Percentiles rank a stretch among this genome's conserved stretches.
Conservation (phyloP, 805 yeast genomes). For the Pichia exigua region DNA sequence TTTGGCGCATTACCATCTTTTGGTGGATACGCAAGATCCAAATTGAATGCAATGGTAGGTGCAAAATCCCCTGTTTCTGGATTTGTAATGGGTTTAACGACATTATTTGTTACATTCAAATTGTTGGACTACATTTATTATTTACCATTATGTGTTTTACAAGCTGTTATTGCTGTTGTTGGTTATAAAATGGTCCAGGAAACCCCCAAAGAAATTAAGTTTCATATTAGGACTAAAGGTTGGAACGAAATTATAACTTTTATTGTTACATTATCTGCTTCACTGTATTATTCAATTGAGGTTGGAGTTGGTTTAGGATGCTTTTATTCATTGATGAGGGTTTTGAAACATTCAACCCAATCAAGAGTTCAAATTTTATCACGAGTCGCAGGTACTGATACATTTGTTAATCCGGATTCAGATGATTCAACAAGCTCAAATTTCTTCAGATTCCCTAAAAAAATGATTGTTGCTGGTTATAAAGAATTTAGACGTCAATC, state of each 20-base stretch:
- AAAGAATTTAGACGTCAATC: slow-evolving; percentile 20
- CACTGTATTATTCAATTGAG: slow-evolving; percentile 73
- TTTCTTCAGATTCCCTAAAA: slow-evolving; percentile 11
- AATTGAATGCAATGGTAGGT: slow-evolving; percentile 79
- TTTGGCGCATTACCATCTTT: slow-evolving; percentile 78
- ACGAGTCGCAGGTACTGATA: slow-evolving; percentile 50
- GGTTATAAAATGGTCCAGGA: slow-evolving; percentile 76
- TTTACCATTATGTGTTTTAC: slow-evolving; percentile 71
- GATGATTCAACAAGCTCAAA: slow-evolving; percentile 17
- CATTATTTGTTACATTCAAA: slow-evolving; percentile 56
- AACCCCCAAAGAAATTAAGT: slow-evolving; percentile 68
- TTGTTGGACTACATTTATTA: slow-evolving; percentile 58
- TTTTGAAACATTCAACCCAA: slow-evolving; percentile 69
- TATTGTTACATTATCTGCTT: slow-evolving; percentile 51
- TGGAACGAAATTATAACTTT: slow-evolving; percentile 69
- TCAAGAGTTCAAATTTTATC: slow-evolving; percentile 83
- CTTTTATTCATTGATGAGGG: slow-evolving; percentile 68
- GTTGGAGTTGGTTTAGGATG: slow-evolving; percentile 88
- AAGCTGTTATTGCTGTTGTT: slow-evolving; percentile 72
- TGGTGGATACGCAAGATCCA: slow-evolving; percentile 94
- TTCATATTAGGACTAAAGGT: slow-evolving; percentile 68
- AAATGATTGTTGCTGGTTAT: slow-evolving; percentile 21
- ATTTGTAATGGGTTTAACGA: slow-evolving; percentile 66
- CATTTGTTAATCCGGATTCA: slow-evolving; percentile 66
- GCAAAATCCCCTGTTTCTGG: slow-evolving; percentile 85